phyloP scores from a whole-genome alignment of 345 rosid genomes.

The Citrus sinensis region DNA sequence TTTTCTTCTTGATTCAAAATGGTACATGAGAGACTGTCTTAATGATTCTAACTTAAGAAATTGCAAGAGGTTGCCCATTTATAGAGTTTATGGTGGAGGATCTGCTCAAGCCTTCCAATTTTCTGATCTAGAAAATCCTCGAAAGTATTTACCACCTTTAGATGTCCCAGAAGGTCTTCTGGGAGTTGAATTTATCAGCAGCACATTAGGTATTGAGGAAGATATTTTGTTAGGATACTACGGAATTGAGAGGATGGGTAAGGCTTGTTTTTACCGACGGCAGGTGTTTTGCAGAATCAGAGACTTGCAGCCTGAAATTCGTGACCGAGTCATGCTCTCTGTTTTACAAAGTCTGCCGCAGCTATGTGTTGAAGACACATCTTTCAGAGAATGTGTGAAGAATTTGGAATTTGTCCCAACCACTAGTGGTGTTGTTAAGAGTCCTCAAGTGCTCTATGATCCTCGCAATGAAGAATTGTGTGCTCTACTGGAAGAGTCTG shows the following conservation, averaged over 20 bases:
- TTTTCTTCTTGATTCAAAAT: conserved; percentile 76
- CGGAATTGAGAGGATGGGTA: conserved; percentile 77
- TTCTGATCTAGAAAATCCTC: conserved; percentile 75
- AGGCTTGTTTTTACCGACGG: conserved; percentile 67
- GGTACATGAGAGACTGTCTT: conserved; percentile 60
- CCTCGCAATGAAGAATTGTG: conserved; percentile 84
- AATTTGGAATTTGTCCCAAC: conserved; percentile 87
- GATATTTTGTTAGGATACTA: conserved; percentile 62
- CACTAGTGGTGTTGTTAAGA: conserved; percentile 47
- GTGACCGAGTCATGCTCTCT: conserved; percentile 73
- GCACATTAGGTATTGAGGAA: conserved; percentile 59
- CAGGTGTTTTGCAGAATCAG: conserved; percentile 55
- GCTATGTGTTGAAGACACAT: conserved; percentile 69
- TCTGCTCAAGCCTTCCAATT: conserved; percentile 44
- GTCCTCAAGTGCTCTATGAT: conserved; percentile 72
- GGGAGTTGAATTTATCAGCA: conserved; percentile 59
- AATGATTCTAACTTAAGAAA: conserved; percentile 49
- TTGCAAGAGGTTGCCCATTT: conserved; percentile 73
- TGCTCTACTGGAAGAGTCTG: conserved; percentile 79
- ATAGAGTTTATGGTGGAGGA: conserved; percentile 50
- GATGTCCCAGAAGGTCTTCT: conserved; percentile 62
- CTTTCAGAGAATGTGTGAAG: conserved; percentile 63
- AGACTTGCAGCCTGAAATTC: conserved; percentile 71
- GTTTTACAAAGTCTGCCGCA: conserved; percentile 78
- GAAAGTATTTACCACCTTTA: conserved; percentile 69